Conservation (phyloP, 768 basidiomycete species). For the Rhodotorula taiwanensis region DNA sequence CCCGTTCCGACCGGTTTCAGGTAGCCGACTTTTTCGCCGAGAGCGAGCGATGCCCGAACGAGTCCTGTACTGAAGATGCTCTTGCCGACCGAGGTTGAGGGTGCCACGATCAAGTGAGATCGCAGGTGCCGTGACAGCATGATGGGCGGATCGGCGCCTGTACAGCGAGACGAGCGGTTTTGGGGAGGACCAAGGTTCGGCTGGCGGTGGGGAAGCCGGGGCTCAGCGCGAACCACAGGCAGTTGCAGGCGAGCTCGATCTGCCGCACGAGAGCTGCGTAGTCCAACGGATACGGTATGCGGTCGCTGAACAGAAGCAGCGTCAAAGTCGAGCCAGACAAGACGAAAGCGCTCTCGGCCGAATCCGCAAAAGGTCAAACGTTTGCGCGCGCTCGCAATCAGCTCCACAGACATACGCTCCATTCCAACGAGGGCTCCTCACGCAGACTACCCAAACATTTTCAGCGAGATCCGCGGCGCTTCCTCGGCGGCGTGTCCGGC, state of each 20-base stretch:
- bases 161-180: too few relatives aligned
- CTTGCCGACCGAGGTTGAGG: conserved; percentile 94
- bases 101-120: conserved; percentile 85
- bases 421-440: too few relatives aligned
- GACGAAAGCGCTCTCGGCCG: too few relatives aligned
- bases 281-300: too few relatives aligned
- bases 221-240: too few relatives aligned
- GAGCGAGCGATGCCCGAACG: conserved; percentile 56
- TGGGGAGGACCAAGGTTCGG: background rate
- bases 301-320: too few relatives aligned
- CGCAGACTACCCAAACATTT: conserved; percentile 16
- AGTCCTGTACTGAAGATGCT: conserved; percentile 82
- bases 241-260: too few relatives aligned
- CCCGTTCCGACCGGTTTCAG: conserved; percentile 90
- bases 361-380: too few relatives aligned
- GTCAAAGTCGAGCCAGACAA: too few relatives aligned
- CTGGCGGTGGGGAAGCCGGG: background rate
- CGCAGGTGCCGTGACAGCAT: conserved; percentile 73
- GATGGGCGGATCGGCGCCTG: background rate
- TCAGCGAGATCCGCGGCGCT: conserved; percentile 24
- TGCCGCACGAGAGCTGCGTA: too few relatives aligned
- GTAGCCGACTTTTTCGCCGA: conserved; percentile 43
- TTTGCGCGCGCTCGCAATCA: too few relatives aligned
- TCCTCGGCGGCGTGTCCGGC: background rate
- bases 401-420: too few relatives aligned